Base-by-base conservation (phyloP, 192 early-diverging fungal genomes). In the Backusella tuberculispora region DNA sequence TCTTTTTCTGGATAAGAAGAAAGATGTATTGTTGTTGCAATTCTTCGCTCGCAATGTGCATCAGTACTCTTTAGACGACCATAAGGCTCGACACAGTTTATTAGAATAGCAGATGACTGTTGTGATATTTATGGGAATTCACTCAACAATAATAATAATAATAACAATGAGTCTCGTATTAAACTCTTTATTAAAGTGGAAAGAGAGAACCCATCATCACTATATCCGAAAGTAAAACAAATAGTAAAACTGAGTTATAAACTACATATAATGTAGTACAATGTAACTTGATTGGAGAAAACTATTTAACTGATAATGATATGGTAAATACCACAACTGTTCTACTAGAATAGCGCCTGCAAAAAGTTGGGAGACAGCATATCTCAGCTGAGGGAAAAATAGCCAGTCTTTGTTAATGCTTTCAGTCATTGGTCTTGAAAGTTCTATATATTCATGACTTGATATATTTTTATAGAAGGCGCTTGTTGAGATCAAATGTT, bases 61-160 rank as follows among this genome's bases (percentile, higher is more conserved):
- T 60, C 53, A 60, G 53, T 60, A 60, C 53, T 60, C 53, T 60
- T 60, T 60, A 60, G 53, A 60, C 53, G 24, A 60, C 53, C 53
- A 60, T 60, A 60, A n/a, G 53, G 21, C 21, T 60, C 53, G 4
- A 60, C 8, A 0, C 53, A 24, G 24, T 60, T 60, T 60, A 60
- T 0, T 9, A 60, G 53, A 60, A 60, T 60, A 60, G 17, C 53
- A 60, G 53, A 24, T 9, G 17, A 60, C 53, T 60, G n/a, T n/a
- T n/a, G n/a, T n/a, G n/a, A n/a, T n/a, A n/a, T n/a, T n/a, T n/a
- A n/a, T n/a, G n/a, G n/a, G n/a, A n/a, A n/a, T n/a, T n/a, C n/a
- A n/a, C n/a, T n/a, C n/a, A n/a, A n/a, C n/a, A n/a, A n/a, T n/a
- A n/a, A n/a, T n/a, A n/a, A n/a, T n/a, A n/a, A n/a, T n/a, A n/a